Percentiles rank a stretch among this genome's conserved stretches.
Conservation (phyloP, 352 stramenopile species). For the Pythium phragmiticola region DNA sequence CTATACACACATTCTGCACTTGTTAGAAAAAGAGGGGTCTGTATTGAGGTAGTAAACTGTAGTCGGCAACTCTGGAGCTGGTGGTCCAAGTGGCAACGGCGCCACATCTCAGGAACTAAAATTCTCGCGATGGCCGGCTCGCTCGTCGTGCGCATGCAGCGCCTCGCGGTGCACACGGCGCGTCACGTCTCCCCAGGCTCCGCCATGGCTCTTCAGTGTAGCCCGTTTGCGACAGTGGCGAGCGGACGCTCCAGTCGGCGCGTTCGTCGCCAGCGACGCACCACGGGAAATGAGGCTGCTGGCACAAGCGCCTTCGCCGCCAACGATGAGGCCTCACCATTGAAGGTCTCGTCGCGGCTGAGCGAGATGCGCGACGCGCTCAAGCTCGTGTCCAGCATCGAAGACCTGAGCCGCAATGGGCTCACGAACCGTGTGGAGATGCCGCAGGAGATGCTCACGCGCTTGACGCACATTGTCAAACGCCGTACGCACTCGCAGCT, state of each 20-base stretch:
- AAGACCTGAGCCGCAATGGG: slow-evolving; percentile 60
- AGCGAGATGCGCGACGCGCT: slow-evolving; percentile 39
- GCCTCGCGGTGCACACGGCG: slow-evolving; percentile 8
- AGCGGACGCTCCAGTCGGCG: slow-evolving; percentile 30
- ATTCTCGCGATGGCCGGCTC: slow-evolving; percentile 1
- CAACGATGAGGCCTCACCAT: neutral
- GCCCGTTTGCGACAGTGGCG: slow-evolving; percentile 16
- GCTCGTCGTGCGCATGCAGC: slow-evolving; percentile 9
- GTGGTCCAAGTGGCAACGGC: slow-evolving; percentile 18
- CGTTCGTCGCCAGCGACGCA: slow-evolving; percentile 42
- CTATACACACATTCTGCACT: neutral
- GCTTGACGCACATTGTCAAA: slow-evolving; percentile 60
- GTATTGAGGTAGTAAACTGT: slow-evolving; percentile 17
- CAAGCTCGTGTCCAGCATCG: slow-evolving; percentile 54
- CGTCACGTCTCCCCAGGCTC: neutral
- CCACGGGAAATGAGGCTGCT: slow-evolving; percentile 22
- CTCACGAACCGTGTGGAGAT: slow-evolving; percentile 73
- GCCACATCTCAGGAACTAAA: slow-evolving; percentile 13
- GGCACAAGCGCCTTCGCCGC: neutral
- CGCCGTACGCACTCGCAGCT: slow-evolving; percentile 80
- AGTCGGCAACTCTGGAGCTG: slow-evolving; percentile 23
- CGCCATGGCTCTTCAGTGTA: slow-evolving; percentile 5
- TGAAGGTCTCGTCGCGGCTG: slow-evolving; percentile 25
- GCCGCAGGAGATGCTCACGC: slow-evolving; percentile 57
- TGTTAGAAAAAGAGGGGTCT: neutral